Base-by-base conservation (phyloP, 306 rosid genomes). In the Inga laurina region DNA sequence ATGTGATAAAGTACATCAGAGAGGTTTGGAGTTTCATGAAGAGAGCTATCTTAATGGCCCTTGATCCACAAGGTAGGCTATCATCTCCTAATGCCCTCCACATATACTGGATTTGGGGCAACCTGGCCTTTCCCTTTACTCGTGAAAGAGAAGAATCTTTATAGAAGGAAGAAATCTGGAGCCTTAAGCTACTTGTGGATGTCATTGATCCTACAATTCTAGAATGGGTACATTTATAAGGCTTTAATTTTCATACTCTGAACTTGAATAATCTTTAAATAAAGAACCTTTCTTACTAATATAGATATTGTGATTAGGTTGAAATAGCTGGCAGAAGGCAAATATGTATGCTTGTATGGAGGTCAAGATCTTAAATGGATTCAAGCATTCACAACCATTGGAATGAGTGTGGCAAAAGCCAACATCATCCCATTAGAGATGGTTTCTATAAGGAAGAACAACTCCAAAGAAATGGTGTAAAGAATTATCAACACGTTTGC, bases 351-450 rank as follows among this genome's bases (percentile, higher is more conserved):
- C 77, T 7, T 82, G 3, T 82, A 76, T n/a, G 82, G 85, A 32
- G 85, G 85, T 30, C 78, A 82, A 24, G 65, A 82, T 11, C 66
- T 82, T 3, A 65, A 82, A 11, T 82, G 82, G 85, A 76, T 76
- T 72, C 61, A 65, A 82, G 13, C 30, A 72, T 77, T 82, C 49
- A 82, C 85, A 32, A 52, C 12, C 5, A 45, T 64, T 2, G 65
- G 73, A 12, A 32, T 8, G 52, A 27, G 21, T 7, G 70, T 76
- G 7, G 77, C 85, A 21, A 4, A n/a, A 27, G 72, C 65, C 8
- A 35, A 62, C 14, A 72, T 62, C 30, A 32, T 76, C 32, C 0
- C 39, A 0, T 44, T 82, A 7, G 72, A 62, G 52, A 68, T 82
- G 85, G 77, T 76, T 13, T 82, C 76, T n/a, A 78, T 82, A 27